These are phyloP conservation scores for Hymenoscyphus albidus DNA, from an alignment of 2,329 filamentous ascomycete species.

Conservation along the genomic window DNA sequence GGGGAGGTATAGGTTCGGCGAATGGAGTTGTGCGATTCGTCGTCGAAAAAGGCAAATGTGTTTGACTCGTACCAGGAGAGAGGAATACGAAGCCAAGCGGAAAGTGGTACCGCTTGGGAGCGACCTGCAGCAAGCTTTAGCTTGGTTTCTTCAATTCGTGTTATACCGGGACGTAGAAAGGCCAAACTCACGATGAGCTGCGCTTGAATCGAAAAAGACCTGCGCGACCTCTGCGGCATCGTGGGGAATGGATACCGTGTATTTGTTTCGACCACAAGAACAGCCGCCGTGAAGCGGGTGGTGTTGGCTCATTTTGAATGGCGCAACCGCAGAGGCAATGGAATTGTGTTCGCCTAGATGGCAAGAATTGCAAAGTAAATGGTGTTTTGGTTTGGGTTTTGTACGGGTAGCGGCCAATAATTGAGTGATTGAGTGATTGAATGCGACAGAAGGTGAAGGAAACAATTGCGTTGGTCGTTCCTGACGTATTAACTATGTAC, in stretches of 20 bases:
- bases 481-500: background rate
- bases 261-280: conserved; percentile 81
- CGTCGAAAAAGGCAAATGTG: conserved; percentile 71
- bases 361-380: background rate
- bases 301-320: conserved; percentile 41
- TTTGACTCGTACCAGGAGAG: conserved; percentile 74
- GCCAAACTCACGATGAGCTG: conserved; percentile 59
- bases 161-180: background rate
- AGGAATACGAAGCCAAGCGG: conserved; percentile 79
- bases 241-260: conserved; percentile 67
- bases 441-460: background rate
- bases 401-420: background rate
- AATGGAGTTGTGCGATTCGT: conserved; percentile 68
- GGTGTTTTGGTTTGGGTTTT: background rate
- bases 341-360: background rate
- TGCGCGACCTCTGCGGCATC: conserved; percentile 53
- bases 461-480: conserved; percentile 1
- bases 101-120: conserved; percentile 67
- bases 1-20: conserved; percentile 62
- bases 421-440: background rate
- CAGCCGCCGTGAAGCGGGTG: conserved; percentile 70
- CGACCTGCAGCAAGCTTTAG: conserved; percentile 46
- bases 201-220: conserved; percentile 57
- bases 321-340: background rate
- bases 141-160: background rate